Evolutionary conservation across 2,329 filamentous ascomycete species (phyloP).

Genomic region (Thielaviopsis euricoi): DNA sequence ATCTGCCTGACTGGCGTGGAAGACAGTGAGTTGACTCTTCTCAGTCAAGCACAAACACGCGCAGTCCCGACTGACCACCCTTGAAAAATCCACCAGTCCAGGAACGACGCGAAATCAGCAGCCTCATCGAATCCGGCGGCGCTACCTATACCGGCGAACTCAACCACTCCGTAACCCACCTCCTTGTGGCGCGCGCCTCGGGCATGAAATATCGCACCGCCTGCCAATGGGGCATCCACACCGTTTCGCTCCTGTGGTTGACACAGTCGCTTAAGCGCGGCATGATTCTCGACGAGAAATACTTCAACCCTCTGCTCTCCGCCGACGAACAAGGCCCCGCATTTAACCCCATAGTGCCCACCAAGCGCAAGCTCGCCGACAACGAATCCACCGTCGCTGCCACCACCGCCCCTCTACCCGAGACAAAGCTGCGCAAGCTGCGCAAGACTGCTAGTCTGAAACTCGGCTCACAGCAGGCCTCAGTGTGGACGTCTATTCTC

Average conservation of each 20-base stretch:
- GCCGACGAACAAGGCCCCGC: slow-evolving; percentile 57
- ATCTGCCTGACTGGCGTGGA: slow-evolving; percentile 43
- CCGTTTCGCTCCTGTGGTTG: slow-evolving; percentile 76
- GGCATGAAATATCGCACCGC: slow-evolving; percentile 86
- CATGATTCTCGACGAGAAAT: slow-evolving; percentile 79
- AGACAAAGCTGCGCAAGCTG: slow-evolving; percentile 59
- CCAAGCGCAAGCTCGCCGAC: slow-evolving; percentile 3
- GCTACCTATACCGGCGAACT: slow-evolving; percentile 79
- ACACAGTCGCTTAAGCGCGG: slow-evolving; percentile 66
- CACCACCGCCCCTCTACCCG: slow-evolving; percentile 16
- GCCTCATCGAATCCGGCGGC: slow-evolving; percentile 51
- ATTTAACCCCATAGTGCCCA: slow-evolving; percentile 6
- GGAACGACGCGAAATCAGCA: slow-evolving; percentile 54
- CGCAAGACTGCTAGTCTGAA: slow-evolving; percentile 77
- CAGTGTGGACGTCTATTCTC: slow-evolving; percentile 83
- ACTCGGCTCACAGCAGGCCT: slow-evolving; percentile 61
- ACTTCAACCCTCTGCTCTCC: slow-evolving; percentile 62
- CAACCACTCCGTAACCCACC: slow-evolving; percentile 70
- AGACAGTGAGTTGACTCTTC: slow-evolving; percentile 22
- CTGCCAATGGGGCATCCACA: slow-evolving; percentile 61
- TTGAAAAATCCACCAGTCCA: slow-evolving; percentile 30
- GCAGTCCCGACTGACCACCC: too few species aligned
- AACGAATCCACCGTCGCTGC: slow-evolving; percentile 19
- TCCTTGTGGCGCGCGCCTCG: slow-evolving; percentile 62
- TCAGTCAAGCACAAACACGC: too few species aligned